Percentiles rank a stretch among this genome's conserved stretches.
These are phyloP conservation scores for Ostreobium quekettii DNA, from an alignment of 139 green algal genomes.

Conservation along the genomic window DNA sequence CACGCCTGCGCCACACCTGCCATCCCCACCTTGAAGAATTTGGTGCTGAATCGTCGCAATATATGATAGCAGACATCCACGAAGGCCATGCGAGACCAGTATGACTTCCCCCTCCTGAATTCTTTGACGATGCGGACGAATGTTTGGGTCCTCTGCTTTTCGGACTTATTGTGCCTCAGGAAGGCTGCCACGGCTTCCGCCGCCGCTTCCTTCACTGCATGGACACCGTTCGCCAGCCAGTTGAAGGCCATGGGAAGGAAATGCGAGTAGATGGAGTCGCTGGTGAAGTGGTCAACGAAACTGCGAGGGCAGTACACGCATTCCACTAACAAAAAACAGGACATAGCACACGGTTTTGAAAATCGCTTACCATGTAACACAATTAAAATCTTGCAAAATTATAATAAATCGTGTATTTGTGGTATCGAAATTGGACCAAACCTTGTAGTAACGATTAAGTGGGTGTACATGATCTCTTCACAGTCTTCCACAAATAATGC, in stretches of 20 bases:
- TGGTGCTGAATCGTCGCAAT: conserved; percentile 34
- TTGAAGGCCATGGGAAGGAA: conserved; percentile 1
- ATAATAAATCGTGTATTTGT: too few relatives aligned
- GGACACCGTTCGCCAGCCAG: background rate
- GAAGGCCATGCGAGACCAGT: conserved; percentile 36
- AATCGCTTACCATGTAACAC: too few relatives aligned
- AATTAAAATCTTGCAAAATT: too few relatives aligned
- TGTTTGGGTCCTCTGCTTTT: conserved; percentile 42
- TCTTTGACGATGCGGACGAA: conserved; percentile 48
- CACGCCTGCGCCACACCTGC: too few relatives aligned
- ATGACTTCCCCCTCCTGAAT: conserved; percentile 37
- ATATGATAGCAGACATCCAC: conserved; percentile 33
- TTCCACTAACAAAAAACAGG: too few relatives aligned
- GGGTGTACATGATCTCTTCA: too few relatives aligned
- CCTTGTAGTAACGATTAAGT: too few relatives aligned
- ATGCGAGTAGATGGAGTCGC: background rate
- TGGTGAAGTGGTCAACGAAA: background rate
- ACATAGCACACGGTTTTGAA: too few relatives aligned
- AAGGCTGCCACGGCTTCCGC: conserved; percentile 4
- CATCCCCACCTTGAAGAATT: conserved; percentile 40
- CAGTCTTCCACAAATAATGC: too few relatives aligned
- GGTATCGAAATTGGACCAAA: too few relatives aligned
- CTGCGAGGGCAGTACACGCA: too few relatives aligned
- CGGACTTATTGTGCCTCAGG: conserved; percentile 13
- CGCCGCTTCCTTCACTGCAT: background rate